These are phyloP conservation scores for Xylariaceae sp. DNA, from an alignment of 2,329 filamentous ascomycete species.

Conservation along the genomic window DNA sequence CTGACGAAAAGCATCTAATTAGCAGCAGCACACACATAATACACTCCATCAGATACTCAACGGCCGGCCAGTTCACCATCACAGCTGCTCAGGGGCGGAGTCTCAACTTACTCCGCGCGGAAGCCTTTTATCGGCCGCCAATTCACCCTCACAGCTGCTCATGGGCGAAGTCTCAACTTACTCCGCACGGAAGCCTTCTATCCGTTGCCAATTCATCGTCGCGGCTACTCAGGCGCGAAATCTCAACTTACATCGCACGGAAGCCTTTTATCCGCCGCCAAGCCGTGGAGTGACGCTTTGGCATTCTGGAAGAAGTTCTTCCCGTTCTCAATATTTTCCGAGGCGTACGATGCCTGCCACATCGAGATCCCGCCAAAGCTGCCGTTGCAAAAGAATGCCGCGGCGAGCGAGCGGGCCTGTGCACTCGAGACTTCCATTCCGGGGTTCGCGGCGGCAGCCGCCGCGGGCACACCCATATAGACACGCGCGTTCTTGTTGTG, in stretches of 20 bases:
- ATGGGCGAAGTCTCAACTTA: no score
- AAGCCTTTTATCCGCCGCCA: background rate
- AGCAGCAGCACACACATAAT: no score
- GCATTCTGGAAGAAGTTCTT: slow-evolving; percentile 13
- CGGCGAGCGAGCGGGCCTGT: slow-evolving; percentile 37
- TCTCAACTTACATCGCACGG: background rate
- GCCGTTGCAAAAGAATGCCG: slow-evolving; percentile 35
- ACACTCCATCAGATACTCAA: no score
- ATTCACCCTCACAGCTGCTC: background rate
- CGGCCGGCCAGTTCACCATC: no score
- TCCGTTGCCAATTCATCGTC: background rate
- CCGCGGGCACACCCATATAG: slow-evolving; percentile 41
- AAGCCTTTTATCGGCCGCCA: background rate
- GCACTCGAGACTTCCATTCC: slow-evolving; percentile 35
- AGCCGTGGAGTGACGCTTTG: slow-evolving; percentile 1
- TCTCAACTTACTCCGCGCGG: no score
- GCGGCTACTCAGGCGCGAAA: background rate
- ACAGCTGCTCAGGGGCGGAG: no score
- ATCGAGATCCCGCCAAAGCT: slow-evolving; percentile 45
- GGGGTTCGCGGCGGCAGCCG: slow-evolving; percentile 24
- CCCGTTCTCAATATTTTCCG: slow-evolving; percentile 28
- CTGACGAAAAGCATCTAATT: no score
- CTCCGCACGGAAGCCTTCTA: no score
- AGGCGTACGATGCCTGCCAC: slow-evolving; percentile 40
- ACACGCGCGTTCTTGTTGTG: slow-evolving; percentile 41